Evolutionary conservation across 495 filamentous ascomycete genomes (phyloP).

Genomic region (Tuber magnatum): DNA sequence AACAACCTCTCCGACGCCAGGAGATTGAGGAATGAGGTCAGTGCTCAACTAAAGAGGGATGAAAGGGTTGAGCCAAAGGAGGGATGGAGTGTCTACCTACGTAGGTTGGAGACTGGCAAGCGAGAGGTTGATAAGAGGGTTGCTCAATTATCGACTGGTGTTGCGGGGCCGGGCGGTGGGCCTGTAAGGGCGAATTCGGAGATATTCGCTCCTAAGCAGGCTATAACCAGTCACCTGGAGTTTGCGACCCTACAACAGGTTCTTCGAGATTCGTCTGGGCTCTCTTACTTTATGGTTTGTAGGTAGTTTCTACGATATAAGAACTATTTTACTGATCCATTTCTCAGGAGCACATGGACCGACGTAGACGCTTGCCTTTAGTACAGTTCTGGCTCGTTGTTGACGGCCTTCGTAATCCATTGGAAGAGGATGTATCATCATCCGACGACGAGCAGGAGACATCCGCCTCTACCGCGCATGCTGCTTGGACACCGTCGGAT

Average conservation of each 20-base stretch:
- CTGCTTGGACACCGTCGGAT: constrained; percentile 75
- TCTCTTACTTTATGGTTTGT: constrained; percentile 85
- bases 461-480: constrained; percentile 53
- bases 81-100: constrained; percentile 61
- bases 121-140: constrained; percentile 84
- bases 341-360: constrained; percentile 81
- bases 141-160: constrained; percentile 63
- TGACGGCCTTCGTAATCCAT: constrained; percentile 89
- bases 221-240: constrained; percentile 52
- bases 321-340: constrained; percentile 8
- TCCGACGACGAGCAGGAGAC: constrained; percentile 59
- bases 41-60: constrained; percentile 87
- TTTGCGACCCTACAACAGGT: constrained; percentile 71
- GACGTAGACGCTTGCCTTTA: constrained; percentile 71
- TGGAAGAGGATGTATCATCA: constrained; percentile 68
- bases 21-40: constrained; percentile 80
- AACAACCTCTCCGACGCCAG: constrained; percentile 92
- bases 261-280: constrained; percentile 74
- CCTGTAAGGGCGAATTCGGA: constrained; percentile 37
- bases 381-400: constrained; percentile 99
- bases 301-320: not conserved
- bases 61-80: constrained; percentile 70
- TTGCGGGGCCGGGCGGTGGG: constrained; percentile 21
- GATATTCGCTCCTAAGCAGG: constrained; percentile 38
- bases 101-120: constrained; percentile 85